These are phyloP conservation scores for Euphorbia lathyris DNA, from an alignment of 345 rosid species.

Conservation along the genomic window DNA sequence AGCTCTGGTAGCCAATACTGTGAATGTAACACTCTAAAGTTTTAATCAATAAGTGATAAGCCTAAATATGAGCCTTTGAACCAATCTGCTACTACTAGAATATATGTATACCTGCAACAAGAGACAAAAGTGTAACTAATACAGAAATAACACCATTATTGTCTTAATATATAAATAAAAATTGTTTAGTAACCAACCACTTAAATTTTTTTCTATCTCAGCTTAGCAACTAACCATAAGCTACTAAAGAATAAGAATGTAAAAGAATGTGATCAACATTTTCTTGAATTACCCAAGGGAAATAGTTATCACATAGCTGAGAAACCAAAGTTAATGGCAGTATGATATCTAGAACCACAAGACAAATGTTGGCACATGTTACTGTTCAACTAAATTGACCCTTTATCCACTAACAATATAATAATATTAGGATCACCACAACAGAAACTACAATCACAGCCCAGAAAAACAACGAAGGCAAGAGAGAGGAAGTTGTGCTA, in stretches of 20 bases:
- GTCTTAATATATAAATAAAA: background rate
- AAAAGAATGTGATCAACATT: too few relatives aligned
- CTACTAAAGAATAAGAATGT: too few relatives aligned
- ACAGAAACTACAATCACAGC: background rate
- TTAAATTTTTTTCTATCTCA: too few relatives aligned
- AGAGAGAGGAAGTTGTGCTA: slow-evolving; percentile 60
- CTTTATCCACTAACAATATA: background rate
- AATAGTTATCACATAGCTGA: slow-evolving; percentile 1
- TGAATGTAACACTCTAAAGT: too few relatives aligned
- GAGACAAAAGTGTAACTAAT: slow-evolving; percentile 5
- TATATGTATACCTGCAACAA: slow-evolving; percentile 75
- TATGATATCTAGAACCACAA: background rate
- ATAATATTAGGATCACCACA: background rate
- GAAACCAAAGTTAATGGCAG: background rate
- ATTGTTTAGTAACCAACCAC: too few relatives aligned
- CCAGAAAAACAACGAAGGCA: background rate
- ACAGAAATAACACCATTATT: slow-evolving; percentile 5
- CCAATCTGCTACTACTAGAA: slow-evolving; percentile 94
- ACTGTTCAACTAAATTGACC: background rate
- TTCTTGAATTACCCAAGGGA: background rate
- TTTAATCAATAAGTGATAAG: too few relatives aligned
- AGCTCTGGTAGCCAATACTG: too few relatives aligned
- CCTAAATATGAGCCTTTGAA: slow-evolving; percentile 91
- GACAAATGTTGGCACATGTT: background rate
- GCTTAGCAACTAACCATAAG: too few relatives aligned